Evolutionary conservation across 345 rosid species (phyloP), one percentile per base, ranked within the genome.

Genomic region (Aquilaria sinensis): DNA sequence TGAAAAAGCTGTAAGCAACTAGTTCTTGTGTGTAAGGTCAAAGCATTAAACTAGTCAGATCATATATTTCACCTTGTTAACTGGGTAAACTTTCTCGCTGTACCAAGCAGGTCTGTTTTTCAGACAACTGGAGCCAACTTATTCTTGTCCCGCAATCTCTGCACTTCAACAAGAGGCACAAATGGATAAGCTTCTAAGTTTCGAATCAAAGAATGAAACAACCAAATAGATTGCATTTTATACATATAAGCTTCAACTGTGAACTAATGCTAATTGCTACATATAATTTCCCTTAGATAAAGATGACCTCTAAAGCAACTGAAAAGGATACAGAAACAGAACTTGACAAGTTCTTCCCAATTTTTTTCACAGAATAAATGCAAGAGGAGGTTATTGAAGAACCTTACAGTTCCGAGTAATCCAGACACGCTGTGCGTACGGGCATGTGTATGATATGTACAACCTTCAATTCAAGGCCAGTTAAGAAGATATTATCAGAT

Each of bases 141-240:
- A 60, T 90, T 90, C 76, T 77, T 70, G 37, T 93, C 94, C 72
- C 90, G 97, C 69, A 86, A 81, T 33, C 92, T 95, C 99, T 93
- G 80, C 50, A 65, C 48, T 2, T 43, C 48, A 47, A 57, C 59
- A 66, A 67, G 31, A 70, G 8, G 43, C 43, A 37, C 8, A 3
- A 1, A 5, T 4, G 3, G 43, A 37, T 2, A 5, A 5, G 5
- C 43, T 5, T 23, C 23, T 37, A 3, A 37, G 8, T 37, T 37
- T 4, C 8, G 43, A 37, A 5, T 37, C 43, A 37, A 9, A 9
- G 43, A 37, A 3, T 9, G 8, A 37, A 37, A 5, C 43, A 37
- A 37, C 7, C 43, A 37, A 7, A 3, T 37, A 37, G 43, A 37
- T 37, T 37, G 7, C 5, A 37, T 37, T 3, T 7, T 37, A 37